phyloP scores from a whole-genome alignment of 83 land plant genomes.

The Picea abies region DNA sequence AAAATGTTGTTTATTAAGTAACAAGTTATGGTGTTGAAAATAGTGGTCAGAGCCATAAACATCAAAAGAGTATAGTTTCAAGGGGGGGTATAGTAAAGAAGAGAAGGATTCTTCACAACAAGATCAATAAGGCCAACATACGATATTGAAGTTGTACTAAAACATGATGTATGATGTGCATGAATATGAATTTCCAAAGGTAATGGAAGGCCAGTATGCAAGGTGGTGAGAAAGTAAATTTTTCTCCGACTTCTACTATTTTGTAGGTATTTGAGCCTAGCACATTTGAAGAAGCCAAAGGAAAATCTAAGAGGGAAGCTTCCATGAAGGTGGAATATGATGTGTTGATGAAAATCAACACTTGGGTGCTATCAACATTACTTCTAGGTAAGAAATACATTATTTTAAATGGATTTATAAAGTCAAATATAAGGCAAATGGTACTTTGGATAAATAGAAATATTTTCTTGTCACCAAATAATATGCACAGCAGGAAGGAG shows the following conservation, averaged over 20 bases:
- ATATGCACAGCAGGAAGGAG: neutral
- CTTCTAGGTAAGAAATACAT: neutral
- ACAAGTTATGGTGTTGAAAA: no score
- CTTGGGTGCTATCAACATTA: neutral
- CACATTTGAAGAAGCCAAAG: neutral
- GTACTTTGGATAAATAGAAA: neutral
- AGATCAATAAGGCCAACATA: no score
- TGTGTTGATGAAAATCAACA: neutral
- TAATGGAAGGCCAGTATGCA: neutral
- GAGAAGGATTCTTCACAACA: no score
- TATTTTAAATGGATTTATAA: neutral
- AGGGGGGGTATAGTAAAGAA: no score
- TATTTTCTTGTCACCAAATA: neutral
- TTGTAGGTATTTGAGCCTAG: no score
- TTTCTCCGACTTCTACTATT: neutral
- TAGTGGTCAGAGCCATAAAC: no score
- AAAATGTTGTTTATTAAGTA: no score
- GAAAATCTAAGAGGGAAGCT: neutral
- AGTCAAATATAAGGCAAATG: neutral
- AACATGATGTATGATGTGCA: no score
- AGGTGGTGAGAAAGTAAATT: neutral
- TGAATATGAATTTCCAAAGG: no score
- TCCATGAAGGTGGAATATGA: neutral
- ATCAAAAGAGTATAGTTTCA: no score
- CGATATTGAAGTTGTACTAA: no score